Evolutionary conservation across 768 basidiomycete species (phyloP).

Genomic region (Sarcomyxa edulis): DNA sequence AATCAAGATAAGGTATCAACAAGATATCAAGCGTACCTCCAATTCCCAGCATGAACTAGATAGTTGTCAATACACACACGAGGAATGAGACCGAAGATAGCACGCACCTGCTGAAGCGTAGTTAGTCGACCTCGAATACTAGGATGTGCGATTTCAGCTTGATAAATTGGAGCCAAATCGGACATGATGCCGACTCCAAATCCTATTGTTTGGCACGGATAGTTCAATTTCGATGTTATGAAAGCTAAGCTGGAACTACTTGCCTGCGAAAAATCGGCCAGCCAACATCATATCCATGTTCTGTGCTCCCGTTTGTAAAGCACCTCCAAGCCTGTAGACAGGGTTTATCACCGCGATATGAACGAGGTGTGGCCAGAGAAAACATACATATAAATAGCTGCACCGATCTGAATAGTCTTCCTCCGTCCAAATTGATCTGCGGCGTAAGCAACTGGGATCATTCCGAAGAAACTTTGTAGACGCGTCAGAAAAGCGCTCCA

Average conservation of each 20-base stretch:
- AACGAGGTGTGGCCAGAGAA: not conserved
- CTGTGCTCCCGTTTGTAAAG: constrained; percentile 38
- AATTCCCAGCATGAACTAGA: constrained; percentile 43
- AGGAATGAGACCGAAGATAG: not conserved
- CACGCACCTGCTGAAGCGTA: constrained; percentile 40
- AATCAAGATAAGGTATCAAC: not conserved
- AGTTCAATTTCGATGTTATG: not conserved
- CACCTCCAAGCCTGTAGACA: constrained; percentile 32
- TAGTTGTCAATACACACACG: not conserved
- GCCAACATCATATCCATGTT: constrained; percentile 44
- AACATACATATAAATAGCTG: constrained; percentile 31
- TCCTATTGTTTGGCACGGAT: constrained; percentile 12
- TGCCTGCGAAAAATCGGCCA: constrained; percentile 46
- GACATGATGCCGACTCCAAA: constrained; percentile 44
- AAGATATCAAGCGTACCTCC: constrained; percentile 24
- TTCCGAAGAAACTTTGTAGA: constrained; percentile 31
- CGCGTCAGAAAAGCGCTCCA: not conserved
- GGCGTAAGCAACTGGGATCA: constrained; percentile 36
- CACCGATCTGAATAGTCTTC: constrained; percentile 34
- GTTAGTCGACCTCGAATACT: constrained; percentile 51
- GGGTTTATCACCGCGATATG: not conserved
- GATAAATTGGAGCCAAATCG: constrained; percentile 47
- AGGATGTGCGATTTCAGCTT: constrained; percentile 55
- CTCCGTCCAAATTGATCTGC: constrained; percentile 34
- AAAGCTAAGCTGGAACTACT: not conserved